Percentiles rank a stretch among this genome's conserved stretches.
Evolutionary conservation across 139 green algal genomes (phyloP).

Genomic region (Medakamo hakoo): DNA sequence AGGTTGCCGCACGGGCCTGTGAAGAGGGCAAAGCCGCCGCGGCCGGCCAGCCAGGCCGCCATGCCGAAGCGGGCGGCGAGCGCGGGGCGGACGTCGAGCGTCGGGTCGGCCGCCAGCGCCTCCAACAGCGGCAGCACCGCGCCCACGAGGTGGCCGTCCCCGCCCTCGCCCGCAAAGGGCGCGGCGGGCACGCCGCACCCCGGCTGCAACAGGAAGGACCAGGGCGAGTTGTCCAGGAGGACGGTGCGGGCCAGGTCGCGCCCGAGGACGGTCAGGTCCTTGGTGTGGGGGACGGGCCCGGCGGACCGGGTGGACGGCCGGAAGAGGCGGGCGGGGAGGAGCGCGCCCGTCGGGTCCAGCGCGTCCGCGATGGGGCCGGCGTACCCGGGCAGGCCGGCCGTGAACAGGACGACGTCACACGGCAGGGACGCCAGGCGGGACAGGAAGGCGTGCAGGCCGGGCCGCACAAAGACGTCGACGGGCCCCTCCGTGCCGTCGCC

Average conservation of each 20-base stretch:
- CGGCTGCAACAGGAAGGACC: slow-evolving; percentile 45
- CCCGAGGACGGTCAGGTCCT: slow-evolving; percentile 38
- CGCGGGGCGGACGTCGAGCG: slow-evolving; percentile 29
- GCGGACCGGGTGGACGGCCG: slow-evolving; percentile 10
- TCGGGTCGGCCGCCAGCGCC: slow-evolving; percentile 14
- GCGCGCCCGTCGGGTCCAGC: slow-evolving; percentile 12
- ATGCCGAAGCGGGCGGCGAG: slow-evolving; percentile 21
- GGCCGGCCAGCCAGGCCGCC: slow-evolving; percentile 15
- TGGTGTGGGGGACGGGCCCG: slow-evolving; percentile 18
- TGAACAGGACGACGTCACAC: slow-evolving; percentile 46
- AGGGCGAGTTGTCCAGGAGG: slow-evolving; percentile 49
- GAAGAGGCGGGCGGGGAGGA: slow-evolving; percentile 19
- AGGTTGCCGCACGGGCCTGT: not conserved
- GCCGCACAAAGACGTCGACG: slow-evolving; percentile 27
- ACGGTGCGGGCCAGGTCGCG: slow-evolving; percentile 34
- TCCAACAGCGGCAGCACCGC: slow-evolving; percentile 47
- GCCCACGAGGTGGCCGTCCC: slow-evolving; percentile 13
- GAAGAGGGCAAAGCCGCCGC: not conserved
- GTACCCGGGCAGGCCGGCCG: slow-evolving; percentile 31
- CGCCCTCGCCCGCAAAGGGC: slow-evolving; percentile 17
- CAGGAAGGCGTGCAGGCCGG: slow-evolving; percentile 36
- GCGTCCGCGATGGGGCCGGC: slow-evolving; percentile 22
- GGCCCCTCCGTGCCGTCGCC: not conserved
- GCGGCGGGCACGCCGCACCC: slow-evolving; percentile 34
- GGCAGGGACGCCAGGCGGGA: slow-evolving; percentile 14